A percentile compares a stretch with the other conserved stretches of the same genome.
These are phyloP conservation scores for Lepidium aucheri DNA, from an alignment of 345 rosid species.

Conservation along the genomic window DNA sequence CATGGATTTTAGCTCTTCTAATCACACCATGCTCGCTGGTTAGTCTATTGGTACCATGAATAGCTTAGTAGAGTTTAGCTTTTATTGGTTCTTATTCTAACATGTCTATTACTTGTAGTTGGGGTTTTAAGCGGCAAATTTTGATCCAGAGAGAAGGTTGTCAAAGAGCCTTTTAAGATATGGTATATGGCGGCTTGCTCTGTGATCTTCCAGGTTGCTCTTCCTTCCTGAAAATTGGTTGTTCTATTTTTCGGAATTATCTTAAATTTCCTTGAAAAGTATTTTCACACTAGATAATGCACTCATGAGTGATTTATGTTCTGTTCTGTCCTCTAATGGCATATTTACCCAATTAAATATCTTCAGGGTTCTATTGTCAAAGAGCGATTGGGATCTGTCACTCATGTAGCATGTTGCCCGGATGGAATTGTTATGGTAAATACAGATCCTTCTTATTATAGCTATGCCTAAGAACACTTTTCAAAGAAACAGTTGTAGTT, in stretches of 20 bases:
- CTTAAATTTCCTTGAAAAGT: too few species aligned
- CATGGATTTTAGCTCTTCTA: conserved; percentile 94
- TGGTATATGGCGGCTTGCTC: conserved; percentile 56
- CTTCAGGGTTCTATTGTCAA: conserved; percentile 45
- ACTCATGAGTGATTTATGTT: not conserved
- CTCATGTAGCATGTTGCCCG: conserved; percentile 66
- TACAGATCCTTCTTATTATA: not conserved
- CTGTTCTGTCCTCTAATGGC: not conserved
- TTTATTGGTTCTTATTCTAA: not conserved
- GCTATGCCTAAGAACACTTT: not conserved
- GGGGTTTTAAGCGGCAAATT: conserved; percentile 78
- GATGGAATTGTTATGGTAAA: conserved; percentile 59
- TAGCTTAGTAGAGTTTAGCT: not conserved
- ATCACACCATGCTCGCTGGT: conserved; percentile 78
- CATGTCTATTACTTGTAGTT: conserved; percentile 38
- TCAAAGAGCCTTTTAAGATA: conserved; percentile 71
- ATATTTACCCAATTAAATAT: not conserved
- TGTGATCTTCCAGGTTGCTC: conserved; percentile 62
- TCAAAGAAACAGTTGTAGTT: not conserved
- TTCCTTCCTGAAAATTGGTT: not conserved
- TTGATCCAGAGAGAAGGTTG: conserved; percentile 50
- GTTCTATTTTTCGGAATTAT: not conserved
- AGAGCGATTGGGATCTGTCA: conserved; percentile 46
- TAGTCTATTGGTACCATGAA: conserved; percentile 21
- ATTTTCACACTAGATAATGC: not conserved